A percentile compares a stretch with the other conserved stretches of the same genome.
These are phyloP conservation scores for Kwoniella sp. DNA, from an alignment of 768 basidiomycete genomes.

Conservation along the genomic window DNA sequence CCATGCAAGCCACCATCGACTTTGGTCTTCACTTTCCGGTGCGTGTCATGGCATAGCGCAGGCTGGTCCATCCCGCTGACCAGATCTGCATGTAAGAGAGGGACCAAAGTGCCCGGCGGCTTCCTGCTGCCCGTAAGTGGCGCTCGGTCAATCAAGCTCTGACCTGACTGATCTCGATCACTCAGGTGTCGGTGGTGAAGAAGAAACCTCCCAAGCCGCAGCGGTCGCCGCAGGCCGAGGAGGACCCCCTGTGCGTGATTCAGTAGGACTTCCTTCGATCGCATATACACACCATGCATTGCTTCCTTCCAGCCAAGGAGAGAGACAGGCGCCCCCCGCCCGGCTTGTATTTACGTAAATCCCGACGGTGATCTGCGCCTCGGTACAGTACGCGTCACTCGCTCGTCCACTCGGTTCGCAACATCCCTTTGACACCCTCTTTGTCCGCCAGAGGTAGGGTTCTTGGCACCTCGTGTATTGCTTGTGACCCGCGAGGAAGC, in stretches of 20 bases:
- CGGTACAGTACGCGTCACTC: too few species aligned
- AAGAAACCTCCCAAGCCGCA: slow-evolving; percentile 18
- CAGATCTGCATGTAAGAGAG: slow-evolving; percentile 30
- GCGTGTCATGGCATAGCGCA: slow-evolving; percentile 9
- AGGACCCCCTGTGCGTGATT: slow-evolving; percentile 26
- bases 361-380: too few species aligned
- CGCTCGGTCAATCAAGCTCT: background rate
- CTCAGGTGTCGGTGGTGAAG: slow-evolving; percentile 31
- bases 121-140: slow-evolving; percentile 37
- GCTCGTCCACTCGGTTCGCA: too few species aligned
- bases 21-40: slow-evolving; percentile 45
- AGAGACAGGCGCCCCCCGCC: too few species aligned
- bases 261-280: slow-evolving; percentile 14
- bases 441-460: too few species aligned
- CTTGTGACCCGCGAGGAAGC: too few species aligned
- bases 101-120: slow-evolving; percentile 44
- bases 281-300: background rate
- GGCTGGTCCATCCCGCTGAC: too few species aligned
- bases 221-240: slow-evolving; percentile 6
- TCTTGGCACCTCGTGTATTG: too few species aligned
- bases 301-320: too few species aligned
- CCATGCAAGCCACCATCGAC: slow-evolving; percentile 44
- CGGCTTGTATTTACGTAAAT: too few species aligned
- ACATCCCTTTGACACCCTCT: too few species aligned
- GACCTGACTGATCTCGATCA: background rate